These are phyloP conservation scores for Massospora cicadina DNA, from an alignment of 371 early-diverging fungal genomes.

Conservation along the genomic window DNA sequence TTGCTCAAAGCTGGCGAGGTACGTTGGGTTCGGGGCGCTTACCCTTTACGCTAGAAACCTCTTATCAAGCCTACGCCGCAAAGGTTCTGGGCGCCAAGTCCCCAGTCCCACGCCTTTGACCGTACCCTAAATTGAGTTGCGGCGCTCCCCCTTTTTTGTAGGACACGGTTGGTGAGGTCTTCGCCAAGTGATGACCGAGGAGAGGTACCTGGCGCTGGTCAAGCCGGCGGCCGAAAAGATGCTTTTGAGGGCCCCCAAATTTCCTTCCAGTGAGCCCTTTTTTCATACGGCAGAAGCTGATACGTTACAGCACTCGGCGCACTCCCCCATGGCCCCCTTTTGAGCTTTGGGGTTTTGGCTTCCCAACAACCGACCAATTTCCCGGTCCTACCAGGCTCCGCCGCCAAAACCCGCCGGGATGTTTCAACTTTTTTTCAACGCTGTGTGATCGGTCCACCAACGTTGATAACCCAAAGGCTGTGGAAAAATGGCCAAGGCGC, in stretches of 20 bases:
- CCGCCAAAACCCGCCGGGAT: not conserved
- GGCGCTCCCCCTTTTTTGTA: conserved; percentile 12
- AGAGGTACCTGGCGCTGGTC: conserved; percentile 27
- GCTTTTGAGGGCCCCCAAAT: conserved; percentile 75
- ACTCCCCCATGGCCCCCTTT: conserved; percentile 13
- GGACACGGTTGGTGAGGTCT: conserved; percentile 37
- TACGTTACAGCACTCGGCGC: conserved; percentile 1
- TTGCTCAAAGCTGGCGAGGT: conserved; percentile 12
- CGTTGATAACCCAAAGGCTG: not conserved
- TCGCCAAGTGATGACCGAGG: conserved; percentile 24
- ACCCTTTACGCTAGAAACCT: conserved; percentile 17
- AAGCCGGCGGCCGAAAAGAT: conserved; percentile 46
- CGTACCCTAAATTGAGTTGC: conserved; percentile 16
- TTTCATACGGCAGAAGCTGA: not conserved
- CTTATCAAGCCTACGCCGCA: conserved; percentile 39
- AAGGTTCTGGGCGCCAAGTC: conserved; percentile 35
- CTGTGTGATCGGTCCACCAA: not conserved
- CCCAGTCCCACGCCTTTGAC: conserved; percentile 25
- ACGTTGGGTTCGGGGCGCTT: not conserved
- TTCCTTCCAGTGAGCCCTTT: conserved; percentile 34
- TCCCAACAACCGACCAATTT: not conserved
- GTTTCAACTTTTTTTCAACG: not conserved
- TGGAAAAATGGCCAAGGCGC: conserved; percentile 1
- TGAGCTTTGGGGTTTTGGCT: conserved; percentile 3
- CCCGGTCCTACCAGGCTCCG: not conserved